These are phyloP conservation scores for Darksidea phi DNA, from an alignment of 495 filamentous ascomycete species.

Conservation along the genomic window DNA sequence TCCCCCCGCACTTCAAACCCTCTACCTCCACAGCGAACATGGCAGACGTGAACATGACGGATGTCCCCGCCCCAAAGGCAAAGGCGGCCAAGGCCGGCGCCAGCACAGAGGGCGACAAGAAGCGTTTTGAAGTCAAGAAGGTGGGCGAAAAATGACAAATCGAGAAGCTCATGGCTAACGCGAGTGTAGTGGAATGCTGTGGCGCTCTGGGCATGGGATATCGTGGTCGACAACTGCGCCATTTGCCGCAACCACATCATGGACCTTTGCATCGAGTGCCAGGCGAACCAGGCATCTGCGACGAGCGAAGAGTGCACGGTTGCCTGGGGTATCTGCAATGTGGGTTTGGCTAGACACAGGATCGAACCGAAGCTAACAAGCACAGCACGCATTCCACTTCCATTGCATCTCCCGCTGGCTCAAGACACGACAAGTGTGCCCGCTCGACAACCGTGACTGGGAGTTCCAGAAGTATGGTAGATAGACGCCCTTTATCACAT, in stretches of 20 bases:
- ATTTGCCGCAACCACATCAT: slow-evolving; percentile 99
- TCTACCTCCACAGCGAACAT: slow-evolving; percentile 50
- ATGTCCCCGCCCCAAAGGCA: slow-evolving; percentile 59
- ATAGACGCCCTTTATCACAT: slow-evolving; percentile 43
- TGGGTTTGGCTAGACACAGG: slow-evolving; percentile 48
- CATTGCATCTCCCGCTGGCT: slow-evolving; percentile 99
- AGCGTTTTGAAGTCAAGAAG: slow-evolving; percentile 98
- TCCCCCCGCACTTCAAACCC: slow-evolving; percentile 15
- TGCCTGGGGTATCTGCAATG: slow-evolving; percentile 99
- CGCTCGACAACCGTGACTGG: slow-evolving; percentile 97
- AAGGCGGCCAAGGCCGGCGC: slow-evolving; percentile 55
- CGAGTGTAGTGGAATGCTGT: slow-evolving; percentile 88
- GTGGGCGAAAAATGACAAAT: slow-evolving; percentile 48
- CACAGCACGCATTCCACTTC: slow-evolving; percentile 97
- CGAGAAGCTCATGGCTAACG: slow-evolving; percentile 13
- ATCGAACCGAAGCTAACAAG: slow-evolving; percentile 15
- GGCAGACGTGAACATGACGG: slow-evolving; percentile 97
- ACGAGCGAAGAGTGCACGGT: slow-evolving; percentile 98
- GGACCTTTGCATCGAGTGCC: slow-evolving; percentile 98
- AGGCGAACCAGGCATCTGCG: slow-evolving; percentile 98
- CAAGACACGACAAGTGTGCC: slow-evolving; percentile 98
- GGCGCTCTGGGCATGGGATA: slow-evolving; percentile 99
- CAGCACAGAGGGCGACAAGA: slow-evolving; percentile 68
- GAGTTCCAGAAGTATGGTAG: slow-evolving; percentile 99
- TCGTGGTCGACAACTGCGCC: slow-evolving; percentile 98